Conservation (phyloP, 2,329 filamentous ascomycete genomes). For the Aspergillus sp. region DNA sequence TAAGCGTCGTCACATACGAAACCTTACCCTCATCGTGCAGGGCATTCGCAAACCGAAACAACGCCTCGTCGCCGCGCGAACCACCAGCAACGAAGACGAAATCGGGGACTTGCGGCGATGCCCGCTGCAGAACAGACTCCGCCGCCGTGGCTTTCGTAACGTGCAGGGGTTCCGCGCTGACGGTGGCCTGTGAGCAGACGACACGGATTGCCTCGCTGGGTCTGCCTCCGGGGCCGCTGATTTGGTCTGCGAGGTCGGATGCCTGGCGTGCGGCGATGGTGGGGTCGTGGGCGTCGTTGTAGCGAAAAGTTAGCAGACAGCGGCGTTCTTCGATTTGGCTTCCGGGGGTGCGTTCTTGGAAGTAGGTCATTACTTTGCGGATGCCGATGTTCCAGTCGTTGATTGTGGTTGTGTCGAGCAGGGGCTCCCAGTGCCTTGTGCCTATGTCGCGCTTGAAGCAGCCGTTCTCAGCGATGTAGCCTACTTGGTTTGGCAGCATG, state of each 20-base stretch:
- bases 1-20: slow-evolving; percentile 69
- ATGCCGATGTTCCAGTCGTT: slow-evolving; percentile 74
- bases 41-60: slow-evolving; percentile 89
- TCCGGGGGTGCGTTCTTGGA: slow-evolving; percentile 77
- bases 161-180: slow-evolving; percentile 75
- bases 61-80: slow-evolving; percentile 77
- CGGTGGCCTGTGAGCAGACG: slow-evolving; percentile 67
- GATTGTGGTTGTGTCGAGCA: slow-evolving; percentile 63
- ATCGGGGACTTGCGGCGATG: slow-evolving; percentile 56
- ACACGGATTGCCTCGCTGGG: slow-evolving; percentile 67
- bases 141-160: slow-evolving; percentile 81
- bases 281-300: slow-evolving; percentile 67
- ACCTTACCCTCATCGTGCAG: slow-evolving; percentile 51
- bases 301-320: slow-evolving; percentile 81
- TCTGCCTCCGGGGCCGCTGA: slow-evolving; percentile 76
- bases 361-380: slow-evolving; percentile 74
- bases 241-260: slow-evolving; percentile 81
- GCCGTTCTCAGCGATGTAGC: slow-evolving; percentile 86
- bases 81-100: slow-evolving; percentile 85
- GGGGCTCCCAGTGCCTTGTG: slow-evolving; percentile 60
- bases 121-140: slow-evolving; percentile 55
- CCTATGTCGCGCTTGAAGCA: slow-evolving; percentile 70
- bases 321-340: slow-evolving; percentile 77
- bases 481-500: slow-evolving; percentile 60
- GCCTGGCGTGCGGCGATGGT: slow-evolving; percentile 71